Base-by-base conservation (phyloP, 805 yeast genomes). In the Candida endomychidarum region DNA sequence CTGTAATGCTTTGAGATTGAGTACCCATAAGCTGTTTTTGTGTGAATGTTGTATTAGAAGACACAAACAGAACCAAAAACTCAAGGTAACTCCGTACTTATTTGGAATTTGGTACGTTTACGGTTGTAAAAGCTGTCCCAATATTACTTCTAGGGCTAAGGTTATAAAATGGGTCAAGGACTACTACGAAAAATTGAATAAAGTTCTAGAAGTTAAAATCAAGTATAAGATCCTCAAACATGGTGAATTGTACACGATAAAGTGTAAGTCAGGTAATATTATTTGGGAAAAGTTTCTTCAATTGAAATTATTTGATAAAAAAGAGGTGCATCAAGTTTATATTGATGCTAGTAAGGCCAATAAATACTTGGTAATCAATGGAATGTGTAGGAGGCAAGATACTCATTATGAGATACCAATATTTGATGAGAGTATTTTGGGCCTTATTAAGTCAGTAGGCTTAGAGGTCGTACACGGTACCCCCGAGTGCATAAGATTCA, bases 21-120 rank as follows among this genome's bases (percentile, higher is more conserved):
- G 35, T 20, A 8, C 4, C n/a, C 35, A 32, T 16, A 32, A 32
- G 14, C 18, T 14, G 21, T 14, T 32, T 20, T 21, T 32, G 10
- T 32, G 35, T 32, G 24, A 19, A 21, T 32, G 35, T 20, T 32
- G 35, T 32, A 21, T 21, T 32, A 5, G 20, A 8, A 32, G 35
- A 32, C 35, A 15, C 10, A 32, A 21, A 9, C 16, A 32, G 35
- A 32, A 32, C 20, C 14, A 11, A 19, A 20, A 20, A 12, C 14
- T 32, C 8, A 32, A 20, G 8, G 35, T 32, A 10, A 32, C 24
- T 32, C 35, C 35, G 8, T 32, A 32, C 14, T 20, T 32, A 8
- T 32, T 32, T 12, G 35, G 35, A 7, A 20, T 32, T 8, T 32
- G 35, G 35, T 32, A 32, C 12, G 15, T 32, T 20, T 19, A 21